Conservation (phyloP, 257 asterid genomes). For the Nicotiana noctiflora region DNA sequence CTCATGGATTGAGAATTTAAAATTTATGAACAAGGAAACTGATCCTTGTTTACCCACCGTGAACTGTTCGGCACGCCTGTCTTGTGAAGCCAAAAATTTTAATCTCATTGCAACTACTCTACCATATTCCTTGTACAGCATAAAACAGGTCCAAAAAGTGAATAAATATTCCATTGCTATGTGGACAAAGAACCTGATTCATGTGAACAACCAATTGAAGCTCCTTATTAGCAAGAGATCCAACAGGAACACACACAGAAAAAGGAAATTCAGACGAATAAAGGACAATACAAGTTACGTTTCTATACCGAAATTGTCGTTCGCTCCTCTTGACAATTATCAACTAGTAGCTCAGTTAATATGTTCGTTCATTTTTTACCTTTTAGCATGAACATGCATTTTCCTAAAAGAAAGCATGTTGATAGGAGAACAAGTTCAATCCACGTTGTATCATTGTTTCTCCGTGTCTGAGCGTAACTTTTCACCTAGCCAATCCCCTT, state of each 20-base stretch:
- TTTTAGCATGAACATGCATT: not conserved
- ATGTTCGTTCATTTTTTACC: not conserved
- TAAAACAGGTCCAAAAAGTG: slow-evolving; percentile 80
- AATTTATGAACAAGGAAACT: not conserved
- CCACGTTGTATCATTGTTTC: not conserved
- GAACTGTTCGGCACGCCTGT: slow-evolving; percentile 84
- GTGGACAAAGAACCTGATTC: slow-evolving; percentile 89
- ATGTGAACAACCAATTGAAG: slow-evolving; percentile 15
- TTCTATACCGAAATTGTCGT: not conserved
- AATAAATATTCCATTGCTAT: slow-evolving; percentile 77
- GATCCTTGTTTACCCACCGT: slow-evolving; percentile 48
- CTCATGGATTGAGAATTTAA: not conserved
- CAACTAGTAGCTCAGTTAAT: not conserved
- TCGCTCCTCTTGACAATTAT: not conserved
- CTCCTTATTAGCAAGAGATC: slow-evolving; percentile 14
- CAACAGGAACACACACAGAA: not conserved
- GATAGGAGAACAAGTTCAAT: not conserved
- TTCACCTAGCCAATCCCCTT: not conserved
- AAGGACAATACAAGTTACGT: not conserved
- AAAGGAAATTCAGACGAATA: not conserved
- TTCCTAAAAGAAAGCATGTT: not conserved
- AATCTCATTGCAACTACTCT: slow-evolving; percentile 83
- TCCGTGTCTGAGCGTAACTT: not conserved
- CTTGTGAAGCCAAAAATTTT: slow-evolving; percentile 76
- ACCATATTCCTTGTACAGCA: slow-evolving; percentile 88